Evolutionary conservation across 257 asterid genomes (phyloP).

Genomic region (Petunia axillaris): DNA sequence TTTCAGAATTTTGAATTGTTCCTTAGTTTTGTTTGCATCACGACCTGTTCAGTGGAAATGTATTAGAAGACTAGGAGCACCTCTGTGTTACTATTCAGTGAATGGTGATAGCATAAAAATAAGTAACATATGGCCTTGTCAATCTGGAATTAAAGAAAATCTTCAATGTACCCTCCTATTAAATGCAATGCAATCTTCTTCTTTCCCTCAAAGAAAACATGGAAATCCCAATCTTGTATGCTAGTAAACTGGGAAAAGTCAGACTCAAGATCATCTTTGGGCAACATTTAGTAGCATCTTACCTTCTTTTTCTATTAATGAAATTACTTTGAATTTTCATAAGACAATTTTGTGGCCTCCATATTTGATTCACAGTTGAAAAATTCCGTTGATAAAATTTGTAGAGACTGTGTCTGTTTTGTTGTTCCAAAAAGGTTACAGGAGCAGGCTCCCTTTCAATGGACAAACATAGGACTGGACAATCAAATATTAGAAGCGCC

Average conservation of each 20-base stretch:
- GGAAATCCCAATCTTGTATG: slow-evolving; percentile 10
- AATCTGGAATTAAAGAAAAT: neutral
- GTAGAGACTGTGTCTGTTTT: neutral
- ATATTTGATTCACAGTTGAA: slow-evolving; percentile 15
- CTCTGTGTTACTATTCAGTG: neutral
- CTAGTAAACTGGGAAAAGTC: slow-evolving; percentile 20
- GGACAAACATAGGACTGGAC: slow-evolving; percentile 7
- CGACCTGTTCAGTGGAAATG: slow-evolving; percentile 49
- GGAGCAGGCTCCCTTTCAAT: neutral
- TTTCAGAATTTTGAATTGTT: slow-evolving; percentile 65
- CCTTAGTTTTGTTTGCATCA: slow-evolving; percentile 57
- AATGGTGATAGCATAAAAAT: neutral
- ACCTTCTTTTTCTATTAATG: neutral
- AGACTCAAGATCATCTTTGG: neutral
- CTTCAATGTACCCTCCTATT: neutral
- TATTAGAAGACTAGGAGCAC: slow-evolving; percentile 9
- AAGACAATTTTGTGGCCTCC: neutral
- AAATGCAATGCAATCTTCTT: neutral
- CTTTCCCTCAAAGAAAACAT: neutral
- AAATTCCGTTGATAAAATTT: neutral
- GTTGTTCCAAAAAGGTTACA: slow-evolving; percentile 4
- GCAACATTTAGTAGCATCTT: neutral
- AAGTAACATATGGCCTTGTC: neutral
- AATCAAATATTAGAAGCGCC: neutral
- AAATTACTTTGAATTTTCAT: neutral